Percentiles rank a stretch among this genome's conserved stretches.
Conservation (phyloP, 306 rosid genomes). For the Begonia masoniana region DNA sequence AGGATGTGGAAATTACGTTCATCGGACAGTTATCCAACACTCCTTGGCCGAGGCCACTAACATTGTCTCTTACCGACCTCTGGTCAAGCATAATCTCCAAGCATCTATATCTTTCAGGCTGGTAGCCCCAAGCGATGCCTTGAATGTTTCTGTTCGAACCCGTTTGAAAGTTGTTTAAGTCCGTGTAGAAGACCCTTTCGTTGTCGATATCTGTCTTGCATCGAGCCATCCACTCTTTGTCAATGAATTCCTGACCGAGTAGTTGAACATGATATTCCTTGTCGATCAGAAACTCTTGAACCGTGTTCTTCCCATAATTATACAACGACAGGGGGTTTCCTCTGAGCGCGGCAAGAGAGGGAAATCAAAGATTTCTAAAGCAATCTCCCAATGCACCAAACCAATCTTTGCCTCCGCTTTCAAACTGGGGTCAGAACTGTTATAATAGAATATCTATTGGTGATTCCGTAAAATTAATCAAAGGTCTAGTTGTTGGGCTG, state of each 20-base stretch:
- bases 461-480: too few species aligned
- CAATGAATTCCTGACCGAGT: constrained; percentile 41
- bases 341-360: constrained; percentile 34
- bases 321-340: constrained; percentile 55
- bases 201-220: constrained; percentile 68
- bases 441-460: too few species aligned
- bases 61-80: constrained; percentile 68
- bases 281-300: constrained; percentile 64
- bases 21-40: constrained; percentile 79
- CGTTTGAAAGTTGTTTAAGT: constrained; percentile 90
- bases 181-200: constrained; percentile 69
- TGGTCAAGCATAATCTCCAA: too few species aligned
- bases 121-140: too few species aligned
- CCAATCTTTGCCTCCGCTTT: too few species aligned
- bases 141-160: constrained; percentile 92
- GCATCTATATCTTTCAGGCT: too few species aligned
- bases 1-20: constrained; percentile 79
- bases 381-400: too few species aligned
- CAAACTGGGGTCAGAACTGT: too few species aligned
- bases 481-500: too few species aligned
- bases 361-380: too few species aligned
- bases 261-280: constrained; percentile 97
- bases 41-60: constrained; percentile 97
- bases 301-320: constrained; percentile 38
- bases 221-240: constrained; percentile 77